Evolutionary conservation across 2,329 filamentous ascomycete species (phyloP).

Genomic region (Diaporthe amygdali): DNA sequence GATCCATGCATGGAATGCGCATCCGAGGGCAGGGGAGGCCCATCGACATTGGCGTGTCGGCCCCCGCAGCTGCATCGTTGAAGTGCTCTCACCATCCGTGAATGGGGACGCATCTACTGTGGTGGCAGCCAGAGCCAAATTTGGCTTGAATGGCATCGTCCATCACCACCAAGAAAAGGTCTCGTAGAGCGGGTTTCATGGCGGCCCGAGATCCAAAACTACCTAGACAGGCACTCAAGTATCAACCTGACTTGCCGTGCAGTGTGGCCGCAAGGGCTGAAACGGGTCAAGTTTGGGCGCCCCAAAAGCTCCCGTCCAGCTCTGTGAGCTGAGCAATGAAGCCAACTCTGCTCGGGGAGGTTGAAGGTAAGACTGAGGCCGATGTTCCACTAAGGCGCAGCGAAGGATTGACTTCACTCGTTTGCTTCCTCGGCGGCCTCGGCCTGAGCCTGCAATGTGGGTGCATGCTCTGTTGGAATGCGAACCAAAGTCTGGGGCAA

Average conservation of each 20-base stretch:
- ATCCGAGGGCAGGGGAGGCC: not conserved
- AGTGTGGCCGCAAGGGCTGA: conserved; percentile 3
- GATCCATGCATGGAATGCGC: not conserved
- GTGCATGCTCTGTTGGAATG: conserved; percentile 81
- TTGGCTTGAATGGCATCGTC: not conserved
- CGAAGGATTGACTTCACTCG: not conserved
- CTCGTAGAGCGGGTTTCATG: not conserved
- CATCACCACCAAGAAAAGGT: not conserved
- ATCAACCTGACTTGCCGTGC: not conserved
- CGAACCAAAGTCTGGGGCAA: conserved; percentile 83
- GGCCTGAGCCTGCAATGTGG: conserved; percentile 65
- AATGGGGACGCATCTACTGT: not conserved
- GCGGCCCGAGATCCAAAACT: not conserved
- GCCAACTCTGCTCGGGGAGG: not conserved
- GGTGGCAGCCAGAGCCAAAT: not conserved
- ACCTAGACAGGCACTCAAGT: not conserved
- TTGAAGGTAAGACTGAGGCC: not conserved
- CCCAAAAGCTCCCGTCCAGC: not conserved
- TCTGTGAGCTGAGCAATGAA: conserved; percentile 2
- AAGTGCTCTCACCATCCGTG: not conserved
- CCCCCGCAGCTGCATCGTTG: not conserved
- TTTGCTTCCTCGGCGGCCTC: conserved; percentile 54
- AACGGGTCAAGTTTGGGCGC: not conserved
- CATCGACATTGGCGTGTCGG: not conserved
- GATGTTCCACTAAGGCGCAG: not conserved